A percentile compares a stretch with the other conserved stretches of the same genome.
Evolutionary conservation across 2,329 filamentous ascomycete genomes (phyloP).

Genomic region (Aspergillus aculeatus): DNA sequence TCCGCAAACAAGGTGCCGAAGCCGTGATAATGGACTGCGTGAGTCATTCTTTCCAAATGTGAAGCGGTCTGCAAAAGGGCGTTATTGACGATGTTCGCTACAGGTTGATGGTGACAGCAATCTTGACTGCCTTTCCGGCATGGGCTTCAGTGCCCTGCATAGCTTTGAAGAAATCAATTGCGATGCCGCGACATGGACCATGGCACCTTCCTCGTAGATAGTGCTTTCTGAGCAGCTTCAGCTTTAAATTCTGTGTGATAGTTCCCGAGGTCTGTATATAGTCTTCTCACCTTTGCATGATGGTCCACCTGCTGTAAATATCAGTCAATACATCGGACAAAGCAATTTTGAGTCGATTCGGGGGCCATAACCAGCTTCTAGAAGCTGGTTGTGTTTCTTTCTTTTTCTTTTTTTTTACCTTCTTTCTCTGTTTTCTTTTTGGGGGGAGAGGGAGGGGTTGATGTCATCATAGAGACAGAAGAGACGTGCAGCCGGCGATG

Average conservation of each 20-base stretch:
- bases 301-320: background rate
- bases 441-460: no score
- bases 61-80: background rate
- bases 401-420: background rate
- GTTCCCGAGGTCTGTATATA: background rate
- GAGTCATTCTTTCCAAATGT: conserved; percentile 40
- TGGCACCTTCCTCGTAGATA: conserved; percentile 46
- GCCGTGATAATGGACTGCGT: conserved; percentile 79
- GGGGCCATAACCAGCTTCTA: no score
- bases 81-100: conserved; percentile 26
- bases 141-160: conserved; percentile 78
- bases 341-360: no score
- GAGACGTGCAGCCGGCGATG: no score
- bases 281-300: background rate
- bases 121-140: conserved; percentile 69
- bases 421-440: no score
- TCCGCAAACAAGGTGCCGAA: conserved; percentile 72
- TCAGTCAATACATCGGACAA: background rate
- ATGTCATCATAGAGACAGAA: no score
- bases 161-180: conserved; percentile 78
- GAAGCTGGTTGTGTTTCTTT: background rate
- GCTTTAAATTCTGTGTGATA: background rate
- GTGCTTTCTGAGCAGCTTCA: conserved; percentile 10
- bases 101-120: conserved; percentile 71
- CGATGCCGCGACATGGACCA: conserved; percentile 62